phyloP scores from a whole-genome alignment of 1,139 yeast genomes.

The Protomyces arabidopsidicola region DNA sequence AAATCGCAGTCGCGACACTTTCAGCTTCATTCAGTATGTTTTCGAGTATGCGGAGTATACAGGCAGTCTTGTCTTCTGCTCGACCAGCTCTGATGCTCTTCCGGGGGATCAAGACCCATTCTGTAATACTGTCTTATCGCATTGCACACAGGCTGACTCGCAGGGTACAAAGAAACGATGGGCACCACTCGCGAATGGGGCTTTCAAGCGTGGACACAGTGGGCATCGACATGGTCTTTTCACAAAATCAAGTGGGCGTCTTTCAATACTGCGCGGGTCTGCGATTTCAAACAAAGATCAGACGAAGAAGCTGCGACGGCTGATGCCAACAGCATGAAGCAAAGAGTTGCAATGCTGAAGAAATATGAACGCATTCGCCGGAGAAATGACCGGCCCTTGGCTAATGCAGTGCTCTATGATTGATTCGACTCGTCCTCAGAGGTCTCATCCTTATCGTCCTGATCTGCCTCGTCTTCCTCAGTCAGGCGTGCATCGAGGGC shows the following conservation, averaged over 20 bases:
- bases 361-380: too few relatives aligned
- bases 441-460: not conserved
- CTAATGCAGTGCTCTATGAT: too few relatives aligned
- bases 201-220: constrained; percentile 30
- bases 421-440: not conserved
- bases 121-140: not conserved
- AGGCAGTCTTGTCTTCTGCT: too few relatives aligned
- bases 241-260: constrained; percentile 10
- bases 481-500: too few relatives aligned
- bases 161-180: constrained; percentile 27
- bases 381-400: too few relatives aligned
- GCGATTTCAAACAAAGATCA: constrained; percentile 12
- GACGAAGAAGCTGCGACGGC: constrained; percentile 3
- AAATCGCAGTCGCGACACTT: too few relatives aligned
- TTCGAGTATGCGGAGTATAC: too few relatives aligned
- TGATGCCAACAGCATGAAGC: constrained; percentile 11
- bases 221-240: constrained; percentile 21
- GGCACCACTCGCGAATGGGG: constrained; percentile 26
- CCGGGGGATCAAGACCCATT: constrained; percentile 27
- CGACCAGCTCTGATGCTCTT: not conserved
- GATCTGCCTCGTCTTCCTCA: not conserved
- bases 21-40: too few relatives aligned
- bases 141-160: not conserved
- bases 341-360: not conserved
- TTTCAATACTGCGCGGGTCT: constrained; percentile 8